Base-by-base conservation (phyloP, 2,329 filamentous ascomycete genomes). In the Xylaria digitata region DNA sequence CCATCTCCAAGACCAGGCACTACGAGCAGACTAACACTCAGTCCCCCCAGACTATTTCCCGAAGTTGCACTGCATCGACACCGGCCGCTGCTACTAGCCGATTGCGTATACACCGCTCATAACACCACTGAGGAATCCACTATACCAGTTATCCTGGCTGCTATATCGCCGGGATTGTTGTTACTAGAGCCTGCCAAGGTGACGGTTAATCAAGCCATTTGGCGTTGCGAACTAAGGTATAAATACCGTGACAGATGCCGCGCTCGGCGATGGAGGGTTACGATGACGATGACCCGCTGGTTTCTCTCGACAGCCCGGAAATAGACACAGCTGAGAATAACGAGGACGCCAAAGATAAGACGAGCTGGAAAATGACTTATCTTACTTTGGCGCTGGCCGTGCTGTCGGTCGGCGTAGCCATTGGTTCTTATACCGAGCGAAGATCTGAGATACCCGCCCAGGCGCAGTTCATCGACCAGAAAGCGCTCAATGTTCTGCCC, bases 381-480 rank as follows among this genome's bases (percentile, higher is more conserved):
- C 4, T 71, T 40, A 50, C 70, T 26, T 32, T 70, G 1, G 61
- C 65, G 32, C 50, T 75, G 7, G 60, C 64, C 37, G 65, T 70
- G 26, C 60, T 75, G 23, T 63, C 65, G 4, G 65, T 65, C 21
- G 70, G 63, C 23, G 57, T 71, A 23, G 60, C 67, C 13, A 62
- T 70, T 48, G 57, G 50, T 17, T 69, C 70, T 32, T 72, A 72
- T 23, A 57, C 68, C 17, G 42, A 57, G 37, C 50, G 62, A n/a
- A 65, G 59, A 7, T 64, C 61, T 21, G 70, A 72, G 21, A 62
- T 75, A 21, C 80, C 80, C 13, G 71, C 76, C 3, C 76, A 78
- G 62, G 82, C 80, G 4, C 81, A 83, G 61, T 65, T 83, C 48
- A 80, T 84, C 49, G 76, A 83, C 69, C 81, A 82, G 70, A 80